Conservation (phyloP, 306 rosid genomes). For the Coriaria nepalensis region DNA sequence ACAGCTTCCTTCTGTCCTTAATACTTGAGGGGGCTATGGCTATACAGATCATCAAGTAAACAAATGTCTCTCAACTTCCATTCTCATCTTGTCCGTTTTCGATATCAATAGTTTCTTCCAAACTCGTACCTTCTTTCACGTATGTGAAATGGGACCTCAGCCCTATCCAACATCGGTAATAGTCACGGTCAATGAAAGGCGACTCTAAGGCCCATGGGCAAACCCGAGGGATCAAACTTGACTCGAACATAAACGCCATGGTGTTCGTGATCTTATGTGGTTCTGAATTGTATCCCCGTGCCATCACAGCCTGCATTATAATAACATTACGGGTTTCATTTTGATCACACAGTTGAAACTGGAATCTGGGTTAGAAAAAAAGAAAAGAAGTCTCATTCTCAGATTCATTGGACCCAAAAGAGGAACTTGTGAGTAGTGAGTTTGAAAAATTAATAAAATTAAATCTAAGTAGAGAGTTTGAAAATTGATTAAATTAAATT, state of each 20-base stretch:
- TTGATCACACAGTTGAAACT: too few relatives aligned
- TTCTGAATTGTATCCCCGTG: constrained; percentile 47
- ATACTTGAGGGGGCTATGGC: too few relatives aligned
- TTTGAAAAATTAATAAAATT: too few relatives aligned
- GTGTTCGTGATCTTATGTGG: constrained; percentile 54
- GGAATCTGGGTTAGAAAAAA: too few relatives aligned
- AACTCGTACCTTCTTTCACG: not conserved
- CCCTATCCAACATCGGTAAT: constrained; percentile 92
- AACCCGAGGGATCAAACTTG: constrained; percentile 65
- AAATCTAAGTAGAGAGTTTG: constrained; percentile 2
- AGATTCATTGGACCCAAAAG: too few relatives aligned
- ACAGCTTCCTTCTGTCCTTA: too few relatives aligned
- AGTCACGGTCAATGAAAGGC: constrained; percentile 64
- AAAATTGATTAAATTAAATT: not conserved
- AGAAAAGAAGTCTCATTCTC: too few relatives aligned
- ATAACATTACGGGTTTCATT: too few relatives aligned
- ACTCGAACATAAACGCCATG: constrained; percentile 94
- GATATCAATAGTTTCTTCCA: constrained; percentile 2
- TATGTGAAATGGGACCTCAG: constrained; percentile 52
- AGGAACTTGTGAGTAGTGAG: too few relatives aligned
- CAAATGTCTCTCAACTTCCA: constrained; percentile 7
- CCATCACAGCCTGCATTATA: constrained; percentile 49
- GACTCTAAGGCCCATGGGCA: constrained; percentile 67
- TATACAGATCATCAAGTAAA: not conserved
- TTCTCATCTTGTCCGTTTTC: constrained; percentile 9